Evolutionary conservation across 345 rosid species (phyloP).

Genomic region (Gossypium herbaceum): DNA sequence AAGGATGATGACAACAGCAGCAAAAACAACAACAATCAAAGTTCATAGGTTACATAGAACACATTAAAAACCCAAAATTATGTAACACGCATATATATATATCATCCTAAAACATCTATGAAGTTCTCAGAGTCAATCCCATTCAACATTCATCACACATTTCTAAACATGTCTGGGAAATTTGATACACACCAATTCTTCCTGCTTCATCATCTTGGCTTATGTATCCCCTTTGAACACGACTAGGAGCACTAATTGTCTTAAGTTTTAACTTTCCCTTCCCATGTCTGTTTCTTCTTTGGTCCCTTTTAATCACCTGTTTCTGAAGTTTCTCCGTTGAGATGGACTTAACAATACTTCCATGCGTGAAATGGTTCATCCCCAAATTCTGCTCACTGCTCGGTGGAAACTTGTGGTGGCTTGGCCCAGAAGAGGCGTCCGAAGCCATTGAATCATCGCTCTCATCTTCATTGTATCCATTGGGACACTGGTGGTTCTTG

Average conservation of each 20-base stretch:
- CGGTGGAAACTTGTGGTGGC: constrained; percentile 32
- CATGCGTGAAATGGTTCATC: constrained; percentile 25
- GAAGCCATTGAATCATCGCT: constrained; percentile 76
- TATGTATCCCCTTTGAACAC: constrained; percentile 37
- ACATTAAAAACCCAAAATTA: not conserved
- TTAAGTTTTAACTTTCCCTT: constrained; percentile 31
- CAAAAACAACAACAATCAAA: not conserved
- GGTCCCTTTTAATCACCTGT: constrained; percentile 33
- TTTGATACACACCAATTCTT: not conserved
- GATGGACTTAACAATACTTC: constrained; percentile 22
- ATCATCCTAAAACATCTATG: not conserved
- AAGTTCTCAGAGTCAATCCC: not conserved
- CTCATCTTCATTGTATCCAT: constrained; percentile 24
- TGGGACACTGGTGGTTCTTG: not conserved
- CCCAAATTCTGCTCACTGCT: constrained; percentile 13
- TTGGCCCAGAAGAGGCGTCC: constrained; percentile 72
- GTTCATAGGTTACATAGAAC: not conserved
- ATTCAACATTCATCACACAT: not conserved
- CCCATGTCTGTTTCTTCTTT: constrained; percentile 17
- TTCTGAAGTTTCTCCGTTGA: constrained; percentile 32
- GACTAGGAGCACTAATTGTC: constrained; percentile 40
- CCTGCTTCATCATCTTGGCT: constrained; percentile 22
- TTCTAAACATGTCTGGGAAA: not conserved
- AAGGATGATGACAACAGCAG: not conserved
- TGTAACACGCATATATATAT: not conserved